These are phyloP conservation scores for Cryptomeria japonica DNA, from an alignment of 75 land plant species.

Conservation along the genomic window DNA sequence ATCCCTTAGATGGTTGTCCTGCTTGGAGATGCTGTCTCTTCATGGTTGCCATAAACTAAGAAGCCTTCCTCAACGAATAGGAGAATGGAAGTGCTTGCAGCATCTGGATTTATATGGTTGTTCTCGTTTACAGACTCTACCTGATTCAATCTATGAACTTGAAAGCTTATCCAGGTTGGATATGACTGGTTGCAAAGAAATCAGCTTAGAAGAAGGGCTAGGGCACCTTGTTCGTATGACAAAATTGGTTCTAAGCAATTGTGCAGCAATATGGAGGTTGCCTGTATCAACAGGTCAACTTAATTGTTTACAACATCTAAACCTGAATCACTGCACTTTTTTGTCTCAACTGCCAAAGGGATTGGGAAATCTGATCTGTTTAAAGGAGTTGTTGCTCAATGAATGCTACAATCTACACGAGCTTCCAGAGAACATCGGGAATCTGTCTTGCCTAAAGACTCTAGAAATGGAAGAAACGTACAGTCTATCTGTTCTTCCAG, in stretches of 20 bases:
- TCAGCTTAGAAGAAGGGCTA: not conserved
- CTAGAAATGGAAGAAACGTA: slow-evolving; percentile 15
- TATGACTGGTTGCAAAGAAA: not conserved
- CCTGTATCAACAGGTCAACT: not conserved
- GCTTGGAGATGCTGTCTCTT: slow-evolving; percentile 8
- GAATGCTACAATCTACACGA: slow-evolving; percentile 5
- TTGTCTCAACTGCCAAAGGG: slow-evolving; percentile 8
- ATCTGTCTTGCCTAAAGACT: not conserved
- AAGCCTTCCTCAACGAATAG: slow-evolving; percentile 4
- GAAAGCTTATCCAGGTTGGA: not conserved
- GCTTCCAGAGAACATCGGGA: slow-evolving; percentile 10
- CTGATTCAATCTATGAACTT: slow-evolving; percentile 6
- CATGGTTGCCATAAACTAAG: not conserved
- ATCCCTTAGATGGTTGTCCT: slow-evolving; percentile 14
- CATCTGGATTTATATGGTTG: slow-evolving; percentile 9
- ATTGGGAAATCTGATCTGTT: slow-evolving; percentile 3
- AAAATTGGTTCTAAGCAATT: not conserved
- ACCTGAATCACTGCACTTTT: not conserved
- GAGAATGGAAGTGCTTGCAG: not conserved
- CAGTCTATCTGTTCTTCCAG: slow-evolving; percentile 6
- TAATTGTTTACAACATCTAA: not conserved
- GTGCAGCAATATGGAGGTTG: not conserved
- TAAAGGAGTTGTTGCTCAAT: slow-evolving; percentile 12
- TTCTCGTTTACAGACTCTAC: slow-evolving; percentile 1
- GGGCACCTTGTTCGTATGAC: not conserved